Conservation (phyloP, 2,329 filamentous ascomycete species). For the Lasiodiplodia theobromae region DNA sequence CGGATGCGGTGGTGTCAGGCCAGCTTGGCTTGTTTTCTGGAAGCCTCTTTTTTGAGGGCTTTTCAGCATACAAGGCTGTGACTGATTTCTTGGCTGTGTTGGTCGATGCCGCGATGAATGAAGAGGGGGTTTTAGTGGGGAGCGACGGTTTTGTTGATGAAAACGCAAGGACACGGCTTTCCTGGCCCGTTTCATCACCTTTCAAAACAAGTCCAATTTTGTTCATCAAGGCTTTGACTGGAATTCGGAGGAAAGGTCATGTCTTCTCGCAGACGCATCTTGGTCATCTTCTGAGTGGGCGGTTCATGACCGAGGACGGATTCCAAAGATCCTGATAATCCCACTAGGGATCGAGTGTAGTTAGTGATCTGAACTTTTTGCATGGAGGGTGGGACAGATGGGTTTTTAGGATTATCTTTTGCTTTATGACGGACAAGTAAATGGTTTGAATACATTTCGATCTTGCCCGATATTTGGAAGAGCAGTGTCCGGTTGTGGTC, state of each 20-base stretch:
- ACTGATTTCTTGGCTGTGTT: conserved; percentile 3
- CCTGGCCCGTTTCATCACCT: background rate
- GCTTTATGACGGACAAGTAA: too few species aligned
- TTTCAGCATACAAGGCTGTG: background rate
- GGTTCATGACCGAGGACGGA: background rate
- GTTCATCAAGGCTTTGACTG: conserved; percentile 12
- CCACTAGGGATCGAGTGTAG: too few species aligned
- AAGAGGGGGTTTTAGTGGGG: background rate
- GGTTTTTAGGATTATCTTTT: too few species aligned
- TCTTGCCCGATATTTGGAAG: too few species aligned
- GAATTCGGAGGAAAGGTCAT: conserved; percentile 14
- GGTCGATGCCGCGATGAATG: background rate
- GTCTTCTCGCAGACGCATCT: conserved; percentile 6
- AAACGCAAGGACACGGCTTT: background rate
- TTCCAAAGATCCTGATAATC: background rate
- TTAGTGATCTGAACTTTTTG: too few species aligned
- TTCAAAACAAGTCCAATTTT: conserved; percentile 7
- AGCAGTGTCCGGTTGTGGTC: too few species aligned
- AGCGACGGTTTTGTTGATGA: conserved; percentile 4
- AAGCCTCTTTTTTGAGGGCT: conserved; percentile 8
- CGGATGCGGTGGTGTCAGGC: background rate
- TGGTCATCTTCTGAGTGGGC: background rate
- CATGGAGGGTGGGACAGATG: too few species aligned
- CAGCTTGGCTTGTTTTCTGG: conserved; percentile 15
- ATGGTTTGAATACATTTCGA: too few species aligned